phyloP scores from a whole-genome alignment of 73 alveolate species.

The Stentor roeselii region DNA sequence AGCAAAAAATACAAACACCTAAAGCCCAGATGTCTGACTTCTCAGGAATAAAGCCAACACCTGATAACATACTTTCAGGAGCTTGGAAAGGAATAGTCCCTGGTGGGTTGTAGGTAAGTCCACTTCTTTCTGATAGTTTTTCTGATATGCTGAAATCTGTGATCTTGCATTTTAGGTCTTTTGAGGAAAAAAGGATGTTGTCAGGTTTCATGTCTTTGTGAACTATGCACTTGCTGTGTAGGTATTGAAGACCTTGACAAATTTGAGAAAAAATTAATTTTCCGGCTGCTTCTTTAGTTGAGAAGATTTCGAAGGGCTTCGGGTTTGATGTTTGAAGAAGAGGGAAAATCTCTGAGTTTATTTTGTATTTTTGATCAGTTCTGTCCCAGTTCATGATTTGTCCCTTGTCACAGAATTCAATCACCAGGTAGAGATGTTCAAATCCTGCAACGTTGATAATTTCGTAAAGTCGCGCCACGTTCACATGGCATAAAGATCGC shows the following conservation, averaged over 20 bases:
- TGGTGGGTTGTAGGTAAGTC: conserved; percentile 23
- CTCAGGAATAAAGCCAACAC: conserved; percentile 53
- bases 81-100: conserved; percentile 30
- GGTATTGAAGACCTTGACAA: conserved; percentile 53
- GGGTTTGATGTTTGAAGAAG: not conserved
- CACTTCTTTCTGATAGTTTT: not conserved
- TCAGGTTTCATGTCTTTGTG: conserved; percentile 75
- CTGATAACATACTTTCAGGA: conserved; percentile 33
- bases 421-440: conserved; percentile 23
- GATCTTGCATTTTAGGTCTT: not conserved
- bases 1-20: conserved; percentile 52
- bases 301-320: not conserved
- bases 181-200: conserved; percentile 55
- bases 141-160: conserved; percentile 23
- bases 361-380: not conserved
- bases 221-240: conserved; percentile 56
- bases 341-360: not conserved
- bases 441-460: not conserved
- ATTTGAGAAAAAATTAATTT: conserved; percentile 52
- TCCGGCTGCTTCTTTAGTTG: conserved; percentile 60
- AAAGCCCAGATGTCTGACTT: conserved; percentile 70
- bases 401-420: conserved; percentile 27
- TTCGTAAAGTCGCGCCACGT: not conserved
- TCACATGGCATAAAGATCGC: conserved; percentile 50
- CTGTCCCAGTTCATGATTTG: conserved; percentile 24